A percentile compares a stretch with the other conserved stretches of the same genome.
Evolutionary conservation across 2,329 filamentous ascomycete genomes (phyloP).

Genomic region (Lachnellula arida): DNA sequence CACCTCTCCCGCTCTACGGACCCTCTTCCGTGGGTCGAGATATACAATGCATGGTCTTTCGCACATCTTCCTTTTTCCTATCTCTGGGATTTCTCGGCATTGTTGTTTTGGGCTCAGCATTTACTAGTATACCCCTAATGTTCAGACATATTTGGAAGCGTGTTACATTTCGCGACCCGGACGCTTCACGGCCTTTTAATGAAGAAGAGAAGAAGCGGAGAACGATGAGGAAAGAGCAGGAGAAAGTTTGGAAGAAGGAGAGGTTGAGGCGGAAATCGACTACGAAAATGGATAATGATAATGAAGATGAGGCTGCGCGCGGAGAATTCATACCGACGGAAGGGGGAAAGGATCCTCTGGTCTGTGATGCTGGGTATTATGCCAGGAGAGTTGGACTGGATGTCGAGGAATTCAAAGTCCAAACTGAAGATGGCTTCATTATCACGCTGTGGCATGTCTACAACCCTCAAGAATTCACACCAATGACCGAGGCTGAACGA

Average conservation of each 20-base stretch:
- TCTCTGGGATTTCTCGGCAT: slow-evolving; percentile 72
- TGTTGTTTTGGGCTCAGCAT: slow-evolving; percentile 69
- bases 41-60: slow-evolving; percentile 62
- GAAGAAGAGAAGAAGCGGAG: slow-evolving; percentile 64
- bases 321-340: slow-evolving; percentile 63
- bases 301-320: slow-evolving; percentile 40
- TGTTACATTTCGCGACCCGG: slow-evolving; percentile 55
- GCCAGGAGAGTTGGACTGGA: slow-evolving; percentile 83
- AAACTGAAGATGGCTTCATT: slow-evolving; percentile 92
- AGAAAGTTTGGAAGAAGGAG: slow-evolving; percentile 55
- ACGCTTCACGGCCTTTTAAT: slow-evolving; percentile 61
- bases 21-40: slow-evolving; percentile 63
- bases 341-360: slow-evolving; percentile 72
- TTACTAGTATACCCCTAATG: slow-evolving; percentile 58
- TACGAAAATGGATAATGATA: slow-evolving; percentile 29
- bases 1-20: slow-evolving; percentile 76
- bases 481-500: slow-evolving; percentile 45
- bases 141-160: slow-evolving; percentile 46
- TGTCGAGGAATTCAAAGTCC: slow-evolving; percentile 74
- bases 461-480: slow-evolving; percentile 69
- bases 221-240: slow-evolving; percentile 51
- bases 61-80: slow-evolving; percentile 65
- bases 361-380: slow-evolving; percentile 81
- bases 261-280: slow-evolving; percentile 36
- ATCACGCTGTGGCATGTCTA: slow-evolving; percentile 87